Conservation (phyloP, 2,329 filamentous ascomycete species). For the Scopulariopsis brevicaulis region DNA sequence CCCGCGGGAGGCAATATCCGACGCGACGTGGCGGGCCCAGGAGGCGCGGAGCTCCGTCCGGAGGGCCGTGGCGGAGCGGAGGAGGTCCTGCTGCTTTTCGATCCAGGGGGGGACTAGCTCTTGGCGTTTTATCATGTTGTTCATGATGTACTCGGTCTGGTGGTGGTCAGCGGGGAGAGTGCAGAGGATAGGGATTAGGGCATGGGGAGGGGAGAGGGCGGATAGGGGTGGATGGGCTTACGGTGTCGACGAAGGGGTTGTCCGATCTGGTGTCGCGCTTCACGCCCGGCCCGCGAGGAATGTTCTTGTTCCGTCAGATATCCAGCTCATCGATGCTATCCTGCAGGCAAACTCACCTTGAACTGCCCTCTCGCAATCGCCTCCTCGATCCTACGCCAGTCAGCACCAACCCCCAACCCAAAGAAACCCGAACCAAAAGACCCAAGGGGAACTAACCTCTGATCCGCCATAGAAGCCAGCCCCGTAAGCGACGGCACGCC, state of each 20-base stretch:
- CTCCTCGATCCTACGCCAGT: slow-evolving; percentile 59
- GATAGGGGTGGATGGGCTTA: not conserved
- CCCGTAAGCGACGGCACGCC: slow-evolving; percentile 69
- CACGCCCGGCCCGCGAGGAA: slow-evolving; percentile 69
- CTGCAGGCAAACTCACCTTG: slow-evolving; percentile 17
- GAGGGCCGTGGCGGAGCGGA: slow-evolving; percentile 58
- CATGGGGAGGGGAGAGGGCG: not conserved
- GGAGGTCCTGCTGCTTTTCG: slow-evolving; percentile 90
- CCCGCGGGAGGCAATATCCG: slow-evolving; percentile 66
- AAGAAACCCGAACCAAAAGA: not conserved
- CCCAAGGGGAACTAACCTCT: slow-evolving; percentile 24
- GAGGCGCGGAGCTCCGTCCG: slow-evolving; percentile 64
- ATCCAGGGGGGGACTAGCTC: slow-evolving; percentile 97
- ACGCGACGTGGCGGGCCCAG: slow-evolving; percentile 74
- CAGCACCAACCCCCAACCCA: not conserved
- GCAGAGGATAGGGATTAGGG: not conserved
- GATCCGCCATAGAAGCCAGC: slow-evolving; percentile 73
- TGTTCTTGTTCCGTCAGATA: slow-evolving; percentile 32
- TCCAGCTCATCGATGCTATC: not conserved
- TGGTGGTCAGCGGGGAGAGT: not conserved
- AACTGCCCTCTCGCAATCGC: slow-evolving; percentile 90
- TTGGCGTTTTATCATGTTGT: slow-evolving; percentile 95
- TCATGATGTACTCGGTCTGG: slow-evolving; percentile 87
- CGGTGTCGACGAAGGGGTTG: slow-evolving; percentile 82
- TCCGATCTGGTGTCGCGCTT: slow-evolving; percentile 71